Evolutionary conservation across 108 stramenopile species (phyloP), one percentile per base, ranked within the genome.

Genomic region (Nitzschia inconspicua): DNA sequence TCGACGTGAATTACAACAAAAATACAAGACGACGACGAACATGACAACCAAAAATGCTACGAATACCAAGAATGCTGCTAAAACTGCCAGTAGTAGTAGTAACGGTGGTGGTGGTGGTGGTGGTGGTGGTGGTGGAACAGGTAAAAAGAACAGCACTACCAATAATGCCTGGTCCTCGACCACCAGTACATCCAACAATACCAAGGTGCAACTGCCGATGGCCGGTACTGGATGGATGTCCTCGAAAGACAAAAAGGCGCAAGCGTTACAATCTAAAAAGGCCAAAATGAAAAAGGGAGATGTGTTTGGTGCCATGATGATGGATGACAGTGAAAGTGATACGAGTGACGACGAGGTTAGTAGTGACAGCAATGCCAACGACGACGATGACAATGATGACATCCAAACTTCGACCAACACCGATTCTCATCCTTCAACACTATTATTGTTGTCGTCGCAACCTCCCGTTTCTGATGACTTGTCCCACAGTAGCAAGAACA

Each of bases 231-330:
- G 68, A 66, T 49, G 57, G 50, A 42, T 40, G 30, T 27, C 62
- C 23, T 36, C 34, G 60, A 70, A 44, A 58, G 31, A 24, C n/a
- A 31, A 30, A 43, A 71, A 62, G 27, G 26, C 30, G 20, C 28
- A 36, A 56, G 65, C 37, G 73, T 78, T 35, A 65, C 5, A 27
- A n/a, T 27, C 49, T 25, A 70, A 62, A 40, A 62, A 56, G 39
- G 50, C 32, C 6, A 43, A 42, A 0, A 11, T 47, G n/a, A 41
- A 61, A 27, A 62, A 62, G 29, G 52, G 77, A n/a, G 85, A 86
- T 26, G 78, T 94, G 62, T 65, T 86, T 27, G 85, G 89, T 32
- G 88, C 88, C 85, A 94, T 94, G 89, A 85, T 86, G 83, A 89
- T 67, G 47, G 73, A 81, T 32, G 82, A 81, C 39, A 78, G 78